Conservation (phyloP, 805 yeast genomes). For the Starmerella stigmatis region DNA sequence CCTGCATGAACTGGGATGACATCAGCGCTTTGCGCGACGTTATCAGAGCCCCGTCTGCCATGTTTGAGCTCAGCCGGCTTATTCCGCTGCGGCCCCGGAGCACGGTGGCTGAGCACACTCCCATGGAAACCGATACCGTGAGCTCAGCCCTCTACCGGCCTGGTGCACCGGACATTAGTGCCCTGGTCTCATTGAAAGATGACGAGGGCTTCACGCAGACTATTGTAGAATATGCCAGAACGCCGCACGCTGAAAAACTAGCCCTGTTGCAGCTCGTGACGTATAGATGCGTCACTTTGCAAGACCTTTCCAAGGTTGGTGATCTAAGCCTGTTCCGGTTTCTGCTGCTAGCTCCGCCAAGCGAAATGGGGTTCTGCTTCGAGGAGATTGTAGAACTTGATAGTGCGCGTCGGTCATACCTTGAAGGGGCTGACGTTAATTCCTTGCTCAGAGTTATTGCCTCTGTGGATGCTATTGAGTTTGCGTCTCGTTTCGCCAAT, state of each 20-base stretch:
- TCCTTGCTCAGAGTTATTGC: constrained; percentile 11
- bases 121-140: constrained; percentile 14
- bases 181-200: constrained; percentile 13
- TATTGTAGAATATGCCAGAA: constrained; percentile 10
- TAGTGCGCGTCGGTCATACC: constrained; percentile 6
- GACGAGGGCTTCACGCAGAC: constrained; percentile 13
- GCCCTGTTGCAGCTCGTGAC: constrained; percentile 18
- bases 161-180: constrained; percentile 13
- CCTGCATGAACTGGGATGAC: constrained; percentile 19
- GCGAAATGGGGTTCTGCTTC: constrained; percentile 17
- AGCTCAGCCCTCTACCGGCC: constrained; percentile 13
- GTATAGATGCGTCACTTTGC: constrained; percentile 11
- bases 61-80: constrained; percentile 16
- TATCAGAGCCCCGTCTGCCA: constrained; percentile 12
- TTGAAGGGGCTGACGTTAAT: not conserved
- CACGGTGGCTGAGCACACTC: constrained; percentile 10
- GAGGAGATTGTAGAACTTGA: constrained; percentile 18
- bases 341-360: constrained; percentile 15
- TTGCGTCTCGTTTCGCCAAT: constrained; percentile 14
- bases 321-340: constrained; percentile 4
- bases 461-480: constrained; percentile 3
- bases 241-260: constrained; percentile 10
- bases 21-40: constrained; percentile 15
- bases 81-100: constrained; percentile 12
- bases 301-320: constrained; percentile 1